Base-by-base conservation (phyloP, 139 green algal genomes). In the Pseudopediastrum boryanum region DNA sequence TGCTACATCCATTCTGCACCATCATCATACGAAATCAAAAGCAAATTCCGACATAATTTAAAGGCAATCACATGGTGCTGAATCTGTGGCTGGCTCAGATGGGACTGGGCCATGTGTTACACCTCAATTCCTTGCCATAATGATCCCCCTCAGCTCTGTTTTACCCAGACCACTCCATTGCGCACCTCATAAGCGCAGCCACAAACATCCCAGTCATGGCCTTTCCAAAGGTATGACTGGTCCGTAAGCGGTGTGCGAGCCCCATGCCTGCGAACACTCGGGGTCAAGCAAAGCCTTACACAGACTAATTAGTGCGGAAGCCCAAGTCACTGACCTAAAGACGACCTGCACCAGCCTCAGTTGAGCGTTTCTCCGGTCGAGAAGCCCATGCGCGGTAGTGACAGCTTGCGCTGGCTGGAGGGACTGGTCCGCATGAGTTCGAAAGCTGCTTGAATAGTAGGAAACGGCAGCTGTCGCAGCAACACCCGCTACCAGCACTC, bases 301-400 rank as follows among this genome's bases (percentile, higher is more conserved):
- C 38, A 77, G 1, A 9, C 64, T 7, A 52, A 23, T n/a, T 23
- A 10, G 2, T 19, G 13, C 10, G 3, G 71, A 25, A 59, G 35
- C 12, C 12, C 21, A 9, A 35, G n/a, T 21, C 2, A 1, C 56
- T 1, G 54, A 92, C 89, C 90, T 90, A 83, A 94, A 93, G 0
- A 94, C 89, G 0, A 92, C 86, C 67, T 94, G 87, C 41, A 93
- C 87, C 21, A 90, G 86, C 81, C 83, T 73, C 27, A 94, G 83
- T 59, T 84, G 69, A 0, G 82, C 85, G 29, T 62, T 81, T 13
- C 16, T 58, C 0, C 44, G 16, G 12, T 81, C 62, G 19, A 81
- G 48, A n/a, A n/a, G n/a, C n/a, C n/a, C n/a, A n/a, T n/a, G n/a
- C n/a, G n/a, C n/a, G n/a, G n/a, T n/a, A n/a, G n/a, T n/a, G n/a